Conservation (phyloP, 2,329 filamentous ascomycete species). For the Incumbomyces delicatus region DNA sequence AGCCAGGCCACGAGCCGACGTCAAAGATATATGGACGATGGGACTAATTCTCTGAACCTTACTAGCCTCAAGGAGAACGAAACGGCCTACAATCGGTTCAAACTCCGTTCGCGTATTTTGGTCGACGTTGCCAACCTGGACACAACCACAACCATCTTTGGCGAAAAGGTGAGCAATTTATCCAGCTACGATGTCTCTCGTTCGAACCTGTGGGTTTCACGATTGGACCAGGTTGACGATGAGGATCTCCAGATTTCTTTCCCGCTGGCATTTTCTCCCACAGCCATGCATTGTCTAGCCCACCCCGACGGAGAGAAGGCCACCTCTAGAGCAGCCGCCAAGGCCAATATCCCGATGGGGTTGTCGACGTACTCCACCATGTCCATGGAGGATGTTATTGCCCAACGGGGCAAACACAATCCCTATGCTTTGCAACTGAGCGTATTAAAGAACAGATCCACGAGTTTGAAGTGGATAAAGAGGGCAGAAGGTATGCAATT, state of each 20-base stretch:
- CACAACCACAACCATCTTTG: conserved; percentile 37
- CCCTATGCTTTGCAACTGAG: conserved; percentile 47
- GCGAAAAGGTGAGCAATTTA: conserved; percentile 23
- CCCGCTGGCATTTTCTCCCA: conserved; percentile 45
- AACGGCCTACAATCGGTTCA: conserved; percentile 42
- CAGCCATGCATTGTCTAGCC: conserved; percentile 45
- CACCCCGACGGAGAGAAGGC: conserved; percentile 45
- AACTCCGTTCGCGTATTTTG: conserved; percentile 32
- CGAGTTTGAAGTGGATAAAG: conserved; percentile 33
- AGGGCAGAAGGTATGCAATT: conserved; percentile 32
- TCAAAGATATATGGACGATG: conserved; percentile 3
- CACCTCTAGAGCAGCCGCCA: conserved; percentile 39
- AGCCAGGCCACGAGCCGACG: too few relatives aligned
- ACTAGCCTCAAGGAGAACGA: conserved; percentile 37
- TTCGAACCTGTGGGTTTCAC: too few relatives aligned
- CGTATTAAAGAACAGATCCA: conserved; percentile 39
- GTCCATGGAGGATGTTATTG: conserved; percentile 36
- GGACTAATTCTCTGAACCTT: background rate
- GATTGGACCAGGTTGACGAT: too few relatives aligned
- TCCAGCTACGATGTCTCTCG: too few relatives aligned
- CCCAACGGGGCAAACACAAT: conserved; percentile 28
- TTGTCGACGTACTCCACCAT: conserved; percentile 40
- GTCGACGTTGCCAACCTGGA: conserved; percentile 29
- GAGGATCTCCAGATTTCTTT: conserved; percentile 27
- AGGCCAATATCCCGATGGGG: conserved; percentile 36